Base-by-base conservation (phyloP, 805 yeast genomes). In the Sungouiozyma intestinalis region DNA sequence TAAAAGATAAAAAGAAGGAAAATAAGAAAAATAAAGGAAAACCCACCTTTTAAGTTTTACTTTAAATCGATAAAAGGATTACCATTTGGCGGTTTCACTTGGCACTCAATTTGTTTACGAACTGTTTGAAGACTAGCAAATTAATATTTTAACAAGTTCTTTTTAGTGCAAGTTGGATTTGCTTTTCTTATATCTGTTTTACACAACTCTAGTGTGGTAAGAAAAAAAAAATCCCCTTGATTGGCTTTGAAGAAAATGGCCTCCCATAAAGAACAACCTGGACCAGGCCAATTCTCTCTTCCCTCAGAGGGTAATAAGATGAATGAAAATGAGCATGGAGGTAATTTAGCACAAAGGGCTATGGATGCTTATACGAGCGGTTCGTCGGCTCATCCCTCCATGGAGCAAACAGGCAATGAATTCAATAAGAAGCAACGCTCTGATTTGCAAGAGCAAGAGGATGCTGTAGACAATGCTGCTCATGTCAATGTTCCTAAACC, bases 321-420 rank as follows among this genome's bases (percentile, higher is more conserved):
- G 17, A 16, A 33, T 15, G 35, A n/a, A 13, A 33, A 15, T 7
- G 16, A 16, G 17, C 14, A 33, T 16, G 16, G 17, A 6, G 29
- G 20, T 16, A 34, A 35, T 20, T 11, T 40, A 19, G 21, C 27
- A 16, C 15, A 40, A 19, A 41, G 41, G 15, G 32, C 31, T 16
- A 24, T 15, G 9, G 21, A 44, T 11, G 33, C 44, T 4, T 40
- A 40, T 36, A 19, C 46, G 6, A 35, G 42, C 7, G 46, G 44
- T 9, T 35, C 41, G 6, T 36, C 39, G 6, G 38, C 36, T 21
- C 37, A 39, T 21, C n/a, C 24, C 14, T 11, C 39, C n/a, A 34
- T 36, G 19, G 16, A 33, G 16, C 17, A 37, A 14, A 35, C 27
- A 18, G 29, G 16, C 15, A 39, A 31, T 11, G 27, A 13, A 7